Evolutionary conservation across 1,284 basidiomycete species (phyloP).

Genomic region (Apiotrichum porosum): DNA sequence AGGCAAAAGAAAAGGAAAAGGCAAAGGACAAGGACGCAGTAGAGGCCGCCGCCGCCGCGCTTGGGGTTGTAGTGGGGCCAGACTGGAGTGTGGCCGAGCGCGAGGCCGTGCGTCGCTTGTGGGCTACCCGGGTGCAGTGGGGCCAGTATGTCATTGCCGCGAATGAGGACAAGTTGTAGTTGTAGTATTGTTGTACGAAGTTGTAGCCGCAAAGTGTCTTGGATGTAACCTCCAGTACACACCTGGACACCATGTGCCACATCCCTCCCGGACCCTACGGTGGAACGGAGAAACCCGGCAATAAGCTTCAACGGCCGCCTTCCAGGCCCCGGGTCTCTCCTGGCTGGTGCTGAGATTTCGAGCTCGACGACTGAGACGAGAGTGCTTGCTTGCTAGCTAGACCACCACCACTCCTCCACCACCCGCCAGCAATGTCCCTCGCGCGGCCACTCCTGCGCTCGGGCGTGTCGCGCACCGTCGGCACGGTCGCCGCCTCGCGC

Average conservation of each 20-base stretch:
- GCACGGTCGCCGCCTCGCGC: not conserved
- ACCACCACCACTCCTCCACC: not conserved
- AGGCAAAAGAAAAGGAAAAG: no score
- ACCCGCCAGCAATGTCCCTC: slow-evolving; percentile 13
- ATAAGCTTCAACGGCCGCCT: not conserved
- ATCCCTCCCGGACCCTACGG: not conserved
- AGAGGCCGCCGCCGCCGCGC: not conserved
- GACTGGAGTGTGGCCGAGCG: slow-evolving; percentile 24
- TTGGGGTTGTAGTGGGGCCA: not conserved
- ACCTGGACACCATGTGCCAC: slow-evolving; percentile 5
- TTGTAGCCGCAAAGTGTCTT: no score
- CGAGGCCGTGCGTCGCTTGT: slow-evolving; percentile 25
- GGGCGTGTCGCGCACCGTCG: not conserved
- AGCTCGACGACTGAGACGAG: no score
- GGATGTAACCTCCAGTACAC: no score
- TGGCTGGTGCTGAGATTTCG: slow-evolving; percentile 9
- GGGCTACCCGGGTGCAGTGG: slow-evolving; percentile 23
- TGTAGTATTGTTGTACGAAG: not conserved
- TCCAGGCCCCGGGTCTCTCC: no score
- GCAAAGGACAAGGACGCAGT: not conserved
- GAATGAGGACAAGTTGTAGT: not conserved
- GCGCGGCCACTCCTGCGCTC: slow-evolving; percentile 4
- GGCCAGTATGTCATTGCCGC: slow-evolving; percentile 6
- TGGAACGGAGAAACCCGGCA: not conserved
- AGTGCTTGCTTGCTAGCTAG: no score